Evolutionary conservation across 1,284 basidiomycete species (phyloP).

Genomic region (Sporisorium scitamineum): DNA sequence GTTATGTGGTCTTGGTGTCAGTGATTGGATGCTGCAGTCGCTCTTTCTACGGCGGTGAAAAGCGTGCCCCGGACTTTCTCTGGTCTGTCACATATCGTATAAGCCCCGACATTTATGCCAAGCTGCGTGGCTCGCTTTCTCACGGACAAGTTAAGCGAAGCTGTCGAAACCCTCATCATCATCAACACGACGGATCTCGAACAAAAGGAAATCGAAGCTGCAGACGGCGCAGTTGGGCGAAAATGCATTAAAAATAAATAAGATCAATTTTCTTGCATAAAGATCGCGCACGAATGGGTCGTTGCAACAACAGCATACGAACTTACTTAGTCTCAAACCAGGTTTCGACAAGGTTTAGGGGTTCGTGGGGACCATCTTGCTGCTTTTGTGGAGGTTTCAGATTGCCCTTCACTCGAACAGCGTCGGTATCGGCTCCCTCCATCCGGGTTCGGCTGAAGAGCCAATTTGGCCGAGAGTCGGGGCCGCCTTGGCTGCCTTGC

Average conservation of each 20-base stretch:
- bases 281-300: no score
- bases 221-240: not conserved
- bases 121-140: not conserved
- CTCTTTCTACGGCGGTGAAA: not conserved
- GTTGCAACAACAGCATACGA: not conserved
- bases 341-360: not conserved
- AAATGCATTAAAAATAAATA: not conserved
- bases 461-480: not conserved
- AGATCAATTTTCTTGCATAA: not conserved
- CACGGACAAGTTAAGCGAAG: not conserved
- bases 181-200: conserved; percentile 2
- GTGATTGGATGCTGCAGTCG: no score
- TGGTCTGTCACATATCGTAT: not conserved
- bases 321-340: not conserved
- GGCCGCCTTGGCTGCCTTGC: not conserved
- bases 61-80: not conserved
- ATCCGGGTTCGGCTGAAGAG: not conserved
- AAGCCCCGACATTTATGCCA: not conserved
- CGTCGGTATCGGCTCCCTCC: not conserved
- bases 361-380: not conserved
- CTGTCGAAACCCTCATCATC: conserved; percentile 45
- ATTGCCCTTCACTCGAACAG: not conserved
- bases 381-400: not conserved
- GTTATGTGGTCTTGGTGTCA: not conserved
- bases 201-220: conserved; percentile 8